A percentile compares a stretch with the other conserved stretches of the same genome.
phyloP scores from a whole-genome alignment of 2,329 filamentous ascomycete genomes.

The Alternaria sp. region DNA sequence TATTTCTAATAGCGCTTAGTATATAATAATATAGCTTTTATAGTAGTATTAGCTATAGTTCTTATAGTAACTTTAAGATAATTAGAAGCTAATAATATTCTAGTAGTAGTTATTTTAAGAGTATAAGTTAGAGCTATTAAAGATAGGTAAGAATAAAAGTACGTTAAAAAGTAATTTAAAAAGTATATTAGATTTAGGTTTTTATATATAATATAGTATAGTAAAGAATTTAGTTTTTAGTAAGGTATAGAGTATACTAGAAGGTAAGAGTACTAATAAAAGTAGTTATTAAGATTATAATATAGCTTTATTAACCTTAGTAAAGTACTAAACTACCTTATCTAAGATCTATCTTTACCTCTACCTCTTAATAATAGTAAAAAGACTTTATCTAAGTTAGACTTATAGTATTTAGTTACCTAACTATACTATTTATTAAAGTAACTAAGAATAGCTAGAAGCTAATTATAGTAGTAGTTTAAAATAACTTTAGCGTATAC shows the following conservation, averaged over 20 bases:
- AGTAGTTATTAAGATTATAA: not conserved
- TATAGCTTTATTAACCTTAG: not conserved
- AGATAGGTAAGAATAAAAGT: not conserved
- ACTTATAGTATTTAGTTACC: not conserved
- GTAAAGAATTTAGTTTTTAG: not conserved
- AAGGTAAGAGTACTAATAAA: not conserved
- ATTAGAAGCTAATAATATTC: not conserved
- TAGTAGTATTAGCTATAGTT: not conserved
- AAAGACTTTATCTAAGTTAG: not conserved
- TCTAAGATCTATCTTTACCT: not conserved
- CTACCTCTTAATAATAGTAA: not conserved
- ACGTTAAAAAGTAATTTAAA: not conserved
- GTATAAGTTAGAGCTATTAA: not conserved
- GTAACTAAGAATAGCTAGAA: not conserved
- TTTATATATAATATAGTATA: not conserved
- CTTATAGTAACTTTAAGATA: not conserved
- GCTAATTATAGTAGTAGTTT: not conserved
- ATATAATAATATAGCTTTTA: not conserved
- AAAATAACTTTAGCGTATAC: not conserved
- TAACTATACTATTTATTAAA: not conserved
- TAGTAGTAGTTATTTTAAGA: not conserved
- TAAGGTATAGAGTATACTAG: not conserved
- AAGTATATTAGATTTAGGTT: not conserved
- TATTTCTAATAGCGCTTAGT: not conserved
- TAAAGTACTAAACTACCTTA: not conserved